These are phyloP conservation scores for Usnea hakonensis DNA, from an alignment of 495 filamentous ascomycete genomes.

Conservation along the genomic window DNA sequence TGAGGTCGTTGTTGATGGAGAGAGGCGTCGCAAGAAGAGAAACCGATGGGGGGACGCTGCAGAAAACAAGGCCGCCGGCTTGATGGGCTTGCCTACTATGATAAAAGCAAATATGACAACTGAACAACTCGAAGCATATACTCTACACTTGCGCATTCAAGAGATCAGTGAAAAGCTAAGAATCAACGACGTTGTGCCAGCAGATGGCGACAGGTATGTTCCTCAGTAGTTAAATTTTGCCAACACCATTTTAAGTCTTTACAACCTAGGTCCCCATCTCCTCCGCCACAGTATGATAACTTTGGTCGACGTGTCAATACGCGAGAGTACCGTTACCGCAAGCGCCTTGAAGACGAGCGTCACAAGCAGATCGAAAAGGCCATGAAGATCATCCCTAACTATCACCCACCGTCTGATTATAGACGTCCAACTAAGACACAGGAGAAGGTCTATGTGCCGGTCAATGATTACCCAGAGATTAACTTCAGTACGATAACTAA, in stretches of 20 bases:
- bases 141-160: constrained; percentile 88
- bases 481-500: constrained; percentile 99
- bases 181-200: constrained; percentile 95
- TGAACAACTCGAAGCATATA: constrained; percentile 96
- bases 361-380: constrained; percentile 97
- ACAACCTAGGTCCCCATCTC: constrained; percentile 73
- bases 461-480: constrained; percentile 99
- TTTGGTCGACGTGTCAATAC: constrained; percentile 98
- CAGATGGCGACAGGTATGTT: constrained; percentile 83
- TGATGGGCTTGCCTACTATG: constrained; percentile 94
- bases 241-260: background rate
- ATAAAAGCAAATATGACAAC: constrained; percentile 96
- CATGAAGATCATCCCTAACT: constrained; percentile 97
- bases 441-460: constrained; percentile 99
- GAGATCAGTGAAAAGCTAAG: constrained; percentile 98
- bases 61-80: constrained; percentile 94
- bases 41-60: constrained; percentile 95
- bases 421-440: constrained; percentile 97
- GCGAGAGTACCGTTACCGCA: constrained; percentile 93
- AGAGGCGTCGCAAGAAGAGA: constrained; percentile 85
- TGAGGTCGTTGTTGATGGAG: constrained; percentile 57
- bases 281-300: constrained; percentile 95
- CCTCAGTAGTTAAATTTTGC: background rate
- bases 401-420: constrained; percentile 94
- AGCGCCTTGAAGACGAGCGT: constrained; percentile 93